Evolutionary conservation across 108 stramenopile genomes (phyloP), one percentile per base, ranked within the genome.

Genomic region (Skeletonema potamos): DNA sequence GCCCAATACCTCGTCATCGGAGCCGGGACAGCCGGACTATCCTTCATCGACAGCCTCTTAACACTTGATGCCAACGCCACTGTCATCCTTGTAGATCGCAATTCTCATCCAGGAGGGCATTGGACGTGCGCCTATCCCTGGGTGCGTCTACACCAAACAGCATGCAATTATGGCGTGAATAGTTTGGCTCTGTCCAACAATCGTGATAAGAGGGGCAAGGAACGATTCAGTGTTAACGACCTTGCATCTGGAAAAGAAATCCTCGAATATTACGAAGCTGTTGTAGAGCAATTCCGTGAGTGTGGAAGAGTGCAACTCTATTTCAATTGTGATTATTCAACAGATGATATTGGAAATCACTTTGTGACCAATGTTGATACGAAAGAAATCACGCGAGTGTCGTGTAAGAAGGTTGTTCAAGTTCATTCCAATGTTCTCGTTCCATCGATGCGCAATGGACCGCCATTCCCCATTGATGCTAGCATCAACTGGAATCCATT

Each of bases 11-110:
- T 62, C 62, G 62, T 62, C 34, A 62, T 62, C 34, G 62, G 62
- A 1, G 62, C 62, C 0, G 62, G 62, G 13, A 62, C 62, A n/a
- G 62, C 62, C 62, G 62, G 62, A 12, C 62, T 62, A 20, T 62
- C 62, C 62, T 66, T 56, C 65, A 58, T 66, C 7, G 57, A 66
- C n/a, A 66, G 54, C 54, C 10, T 60, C 17, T 17, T 68, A 24
- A 59, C 67, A 17, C 58, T 60, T 18, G 28, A 68, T 68, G 58
- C 33, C 67, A 15, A 59, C 20, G 65, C 65, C 65, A 66, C 56
- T 27, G 28, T 66, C 56, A 58, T 62, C 33, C 62, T 62, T 2
- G 62, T 62, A 4, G 62, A 62, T 62, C 62, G 62, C 6, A 41
- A 62, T 9, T 43, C 62, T 62, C 30, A 36, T n/a, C 34, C 62